Evolutionary conservation across 2,329 filamentous ascomycete genomes (phyloP).

Genomic region (Bipolaris sorokiniana): DNA sequence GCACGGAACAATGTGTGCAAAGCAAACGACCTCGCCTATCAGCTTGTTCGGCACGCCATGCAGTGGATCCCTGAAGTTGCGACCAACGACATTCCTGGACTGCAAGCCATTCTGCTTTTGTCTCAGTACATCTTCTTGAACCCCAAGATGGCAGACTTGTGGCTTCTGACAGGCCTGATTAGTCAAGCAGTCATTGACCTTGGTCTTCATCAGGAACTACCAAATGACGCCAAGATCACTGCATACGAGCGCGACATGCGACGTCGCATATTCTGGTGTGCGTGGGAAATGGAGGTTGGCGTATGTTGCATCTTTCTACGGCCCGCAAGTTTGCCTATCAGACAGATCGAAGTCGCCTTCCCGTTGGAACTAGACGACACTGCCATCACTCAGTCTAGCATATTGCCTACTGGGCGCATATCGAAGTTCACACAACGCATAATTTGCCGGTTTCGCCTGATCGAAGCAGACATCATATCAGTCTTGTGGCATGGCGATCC

Average conservation of each 20-base stretch:
- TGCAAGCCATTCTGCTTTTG: conserved; percentile 45
- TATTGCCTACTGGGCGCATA: conserved; percentile 35
- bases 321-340: conserved; percentile 40
- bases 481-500: conserved; percentile 42
- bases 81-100: conserved; percentile 44
- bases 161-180: conserved; percentile 47
- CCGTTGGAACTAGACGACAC: conserved; percentile 45
- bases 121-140: conserved; percentile 48
- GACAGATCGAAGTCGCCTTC: conserved; percentile 39
- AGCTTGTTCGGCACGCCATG: conserved; percentile 45
- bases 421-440: conserved; percentile 46
- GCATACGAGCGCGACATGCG: conserved; percentile 46
- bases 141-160: conserved; percentile 45
- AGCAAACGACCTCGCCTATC: conserved; percentile 42
- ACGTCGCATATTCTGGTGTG: conserved; percentile 47
- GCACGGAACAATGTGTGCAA: conserved; percentile 42
- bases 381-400: conserved; percentile 36
- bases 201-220: conserved; percentile 46
- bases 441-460: conserved; percentile 44
- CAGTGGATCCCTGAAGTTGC: conserved; percentile 46
- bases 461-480: conserved; percentile 45
- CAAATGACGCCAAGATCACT: conserved; percentile 34
- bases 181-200: conserved; percentile 47
- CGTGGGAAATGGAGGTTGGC: conserved; percentile 49
- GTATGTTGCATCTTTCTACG: conserved; percentile 45